A percentile compares a stretch with the other conserved stretches of the same genome.
Evolutionary conservation across 768 basidiomycete species (phyloP).

Genomic region (Pleurotus djamor): DNA sequence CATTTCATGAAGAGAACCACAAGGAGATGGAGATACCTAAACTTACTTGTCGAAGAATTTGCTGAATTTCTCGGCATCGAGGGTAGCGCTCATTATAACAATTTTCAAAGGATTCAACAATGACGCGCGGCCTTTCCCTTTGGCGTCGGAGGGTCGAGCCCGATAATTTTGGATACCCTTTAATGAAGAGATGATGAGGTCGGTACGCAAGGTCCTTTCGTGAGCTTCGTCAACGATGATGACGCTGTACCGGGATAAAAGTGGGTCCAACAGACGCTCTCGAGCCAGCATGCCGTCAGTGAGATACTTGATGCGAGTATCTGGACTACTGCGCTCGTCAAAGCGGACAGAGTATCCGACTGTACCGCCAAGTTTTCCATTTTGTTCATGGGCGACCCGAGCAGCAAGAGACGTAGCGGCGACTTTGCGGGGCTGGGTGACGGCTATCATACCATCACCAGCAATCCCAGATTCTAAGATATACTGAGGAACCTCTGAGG

Average conservation of each 20-base stretch:
- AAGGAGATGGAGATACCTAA: neutral
- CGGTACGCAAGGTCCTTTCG: slow-evolving; percentile 92
- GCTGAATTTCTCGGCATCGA: slow-evolving; percentile 95
- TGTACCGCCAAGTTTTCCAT: slow-evolving; percentile 62
- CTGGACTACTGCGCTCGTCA: slow-evolving; percentile 70
- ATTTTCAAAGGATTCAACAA: slow-evolving; percentile 75
- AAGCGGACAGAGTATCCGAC: slow-evolving; percentile 98
- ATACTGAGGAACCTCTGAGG: slow-evolving; percentile 93
- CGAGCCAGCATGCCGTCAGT: slow-evolving; percentile 98
- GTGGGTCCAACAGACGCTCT: slow-evolving; percentile 79
- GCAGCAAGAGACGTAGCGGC: slow-evolving; percentile 94
- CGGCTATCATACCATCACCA: slow-evolving; percentile 73
- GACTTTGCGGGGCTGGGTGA: slow-evolving; percentile 94
- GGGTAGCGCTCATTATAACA: slow-evolving; percentile 96
- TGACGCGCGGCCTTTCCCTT: slow-evolving; percentile 35
- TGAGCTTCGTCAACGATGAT: slow-evolving; percentile 97
- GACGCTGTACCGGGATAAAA: slow-evolving; percentile 80
- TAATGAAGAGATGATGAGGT: slow-evolving; percentile 87
- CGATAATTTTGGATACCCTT: slow-evolving; percentile 76
- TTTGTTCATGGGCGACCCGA: slow-evolving; percentile 87
- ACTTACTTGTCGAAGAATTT: slow-evolving; percentile 81
- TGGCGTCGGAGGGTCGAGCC: slow-evolving; percentile 39
- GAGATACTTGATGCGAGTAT: slow-evolving; percentile 92
- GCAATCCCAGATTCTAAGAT: slow-evolving; percentile 80
- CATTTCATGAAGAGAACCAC: neutral